phyloP scores from a whole-genome alignment of 345 rosid species.

The Jatropha curcas region DNA sequence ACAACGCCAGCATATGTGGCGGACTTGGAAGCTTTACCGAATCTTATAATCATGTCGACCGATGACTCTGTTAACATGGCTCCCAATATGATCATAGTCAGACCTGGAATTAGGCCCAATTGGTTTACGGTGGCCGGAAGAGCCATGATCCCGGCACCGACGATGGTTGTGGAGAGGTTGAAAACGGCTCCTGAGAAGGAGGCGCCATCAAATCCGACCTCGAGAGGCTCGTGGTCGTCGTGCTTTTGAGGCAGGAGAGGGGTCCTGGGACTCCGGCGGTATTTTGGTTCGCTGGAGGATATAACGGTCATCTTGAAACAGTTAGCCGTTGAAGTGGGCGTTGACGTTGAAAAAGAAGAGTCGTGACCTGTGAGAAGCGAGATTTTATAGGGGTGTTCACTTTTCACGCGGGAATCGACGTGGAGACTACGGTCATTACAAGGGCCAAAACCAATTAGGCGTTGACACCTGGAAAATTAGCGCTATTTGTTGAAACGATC shows the following conservation, averaged over 20 bases:
- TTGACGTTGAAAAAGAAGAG: background rate
- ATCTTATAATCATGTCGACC: conserved; percentile 47
- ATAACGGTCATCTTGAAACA: conserved; percentile 29
- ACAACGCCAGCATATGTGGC: conserved; percentile 55
- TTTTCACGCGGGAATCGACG: conserved; percentile 27
- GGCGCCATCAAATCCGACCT: conserved; percentile 45
- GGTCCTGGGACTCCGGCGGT: conserved; percentile 41
- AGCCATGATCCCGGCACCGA: conserved; percentile 76
- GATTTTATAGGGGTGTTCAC: background rate
- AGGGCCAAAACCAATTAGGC: background rate
- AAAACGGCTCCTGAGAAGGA: conserved; percentile 63
- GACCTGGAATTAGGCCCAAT: conserved; percentile 54
- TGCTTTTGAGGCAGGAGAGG: conserved; percentile 46
- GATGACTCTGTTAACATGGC: conserved; percentile 53
- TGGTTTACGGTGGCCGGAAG: conserved; percentile 60
- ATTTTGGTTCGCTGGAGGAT: conserved; percentile 41
- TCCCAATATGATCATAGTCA: conserved; percentile 42
- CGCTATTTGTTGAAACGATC: background rate
- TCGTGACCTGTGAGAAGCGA: background rate
- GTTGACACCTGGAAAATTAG: conserved; percentile 8
- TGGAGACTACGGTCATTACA: conserved; percentile 3
- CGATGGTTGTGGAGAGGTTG: conserved; percentile 66
- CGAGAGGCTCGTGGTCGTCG: conserved; percentile 19
- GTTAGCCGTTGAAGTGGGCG: background rate
- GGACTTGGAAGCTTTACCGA: conserved; percentile 53